Evolutionary conservation across 2,329 filamentous ascomycete species (phyloP), one percentile per base, ranked within the genome.

Genomic region (Trichoderma semiorbis): DNA sequence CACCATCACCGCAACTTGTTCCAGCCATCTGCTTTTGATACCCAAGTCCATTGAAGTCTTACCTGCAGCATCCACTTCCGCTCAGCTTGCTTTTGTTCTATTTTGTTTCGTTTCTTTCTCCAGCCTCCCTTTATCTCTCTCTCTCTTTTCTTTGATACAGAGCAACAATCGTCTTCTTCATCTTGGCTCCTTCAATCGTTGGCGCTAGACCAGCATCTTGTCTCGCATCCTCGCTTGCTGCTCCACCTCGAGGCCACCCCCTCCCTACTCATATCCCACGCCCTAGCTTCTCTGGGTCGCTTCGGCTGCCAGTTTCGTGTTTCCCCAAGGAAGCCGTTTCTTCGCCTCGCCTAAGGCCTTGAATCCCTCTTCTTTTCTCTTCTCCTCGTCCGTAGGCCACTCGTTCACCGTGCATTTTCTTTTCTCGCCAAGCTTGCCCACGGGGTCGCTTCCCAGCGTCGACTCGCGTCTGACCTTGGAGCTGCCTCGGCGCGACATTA

Each of bases 231-330:
- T 69, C 66, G 66, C 66, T 47, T 62, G 39, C n/a, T 26, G 66
- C 66, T 69, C 66, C 66, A 69, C 66, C 28, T 53, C 57, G 32
- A 39, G 28, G 21, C 66, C 57, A 61, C 66, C 57, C 57, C 66
- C 64, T 67, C 64, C 64, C 57, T 69, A 50, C 66, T 69, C 62
- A 69, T 69, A 69, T 69, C 66, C 66, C 66, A 69, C 66, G 66
- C 66, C 57, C 57, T 61, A 62, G 64, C 53, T 60, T 18, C 24
- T 30, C 34, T 30, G 26, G 36, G 66, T 28, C 57, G 66, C 36
- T 69, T 69, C 66, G 57, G 12, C 60, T 69, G 55, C 36, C 66
- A 60, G 66, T 34, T 69, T 69, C 66, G 66, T 62, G 66, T 69
- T 58, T 69, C 66, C 66, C 66, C 66, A 69, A 62, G 50, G 18